Evolutionary conservation across 768 basidiomycete species (phyloP).

Genomic region (Psilocybe tampanensis): DNA sequence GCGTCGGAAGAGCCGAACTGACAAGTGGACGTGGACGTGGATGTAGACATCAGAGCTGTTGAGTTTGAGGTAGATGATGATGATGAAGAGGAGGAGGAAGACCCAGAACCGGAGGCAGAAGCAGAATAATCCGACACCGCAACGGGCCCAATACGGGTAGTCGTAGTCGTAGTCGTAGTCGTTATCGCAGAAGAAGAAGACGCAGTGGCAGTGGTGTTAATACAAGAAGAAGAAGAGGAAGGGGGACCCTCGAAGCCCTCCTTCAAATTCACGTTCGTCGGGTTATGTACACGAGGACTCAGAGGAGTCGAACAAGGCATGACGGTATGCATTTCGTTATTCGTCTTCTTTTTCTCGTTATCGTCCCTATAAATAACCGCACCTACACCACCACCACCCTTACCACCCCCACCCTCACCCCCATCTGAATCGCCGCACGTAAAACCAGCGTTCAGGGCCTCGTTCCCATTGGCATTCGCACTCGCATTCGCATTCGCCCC

Average conservation of each 20-base stretch:
- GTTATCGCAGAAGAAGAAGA: background rate
- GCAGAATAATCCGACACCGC: background rate
- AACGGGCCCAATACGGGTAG: too few relatives aligned
- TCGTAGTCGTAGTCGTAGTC: constrained; percentile 3
- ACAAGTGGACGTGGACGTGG: too few relatives aligned
- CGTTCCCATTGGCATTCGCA: too few relatives aligned
- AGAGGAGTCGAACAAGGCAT: too few relatives aligned
- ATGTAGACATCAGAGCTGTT: background rate
- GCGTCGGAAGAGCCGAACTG: too few relatives aligned
- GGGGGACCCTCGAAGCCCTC: background rate
- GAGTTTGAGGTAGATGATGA: background rate
- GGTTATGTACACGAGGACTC: too few relatives aligned
- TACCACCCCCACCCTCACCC: too few relatives aligned
- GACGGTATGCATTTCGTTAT: too few relatives aligned
- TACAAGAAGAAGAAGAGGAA: background rate
- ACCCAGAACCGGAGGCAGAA: background rate
- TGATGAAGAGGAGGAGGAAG: background rate
- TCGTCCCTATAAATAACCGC: background rate
- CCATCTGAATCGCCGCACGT: too few relatives aligned
- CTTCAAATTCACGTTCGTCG: background rate
- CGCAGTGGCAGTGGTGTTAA: too few relatives aligned
- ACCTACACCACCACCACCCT: background rate
- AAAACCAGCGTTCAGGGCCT: too few relatives aligned
- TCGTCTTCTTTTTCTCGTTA: background rate
- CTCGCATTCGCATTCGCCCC: too few relatives aligned